Base-by-base conservation (phyloP, 2,329 filamentous ascomycete genomes). In the Fusarium zealandicum region DNA sequence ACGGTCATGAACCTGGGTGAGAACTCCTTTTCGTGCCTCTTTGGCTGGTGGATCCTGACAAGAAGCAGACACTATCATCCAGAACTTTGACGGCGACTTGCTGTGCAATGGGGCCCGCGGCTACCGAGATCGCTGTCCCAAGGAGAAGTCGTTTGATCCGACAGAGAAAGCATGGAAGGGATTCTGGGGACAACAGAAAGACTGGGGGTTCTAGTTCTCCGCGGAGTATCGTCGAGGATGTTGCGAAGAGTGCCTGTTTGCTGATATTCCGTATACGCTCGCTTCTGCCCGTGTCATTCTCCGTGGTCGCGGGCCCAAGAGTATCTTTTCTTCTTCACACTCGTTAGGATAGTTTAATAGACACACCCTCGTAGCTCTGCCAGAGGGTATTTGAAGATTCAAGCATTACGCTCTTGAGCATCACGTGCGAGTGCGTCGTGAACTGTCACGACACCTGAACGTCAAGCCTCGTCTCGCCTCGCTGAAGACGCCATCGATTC, bases 401-500 rank as follows among this genome's bases (percentile, higher is more conserved):
- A 30, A 30, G 28, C 10, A 30, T 13, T 33, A 5, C 31, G 14
- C 31, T 16, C n/a, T 10, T 4, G 31, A 6, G 13, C 3, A 13
- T 17, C 11, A 9, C 17, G 17, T 41, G 13, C 40, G 13, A 16
- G 4, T 43, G n/a, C 13, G 6, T 25, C 3, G 28, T n/a, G 16
- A n/a, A 7, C 9, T 3, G 20, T 20, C 40, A 22, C 48, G 27
- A 64, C 28, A 64, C 22, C 42, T 14, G 20, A 17, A 63, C 39
- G 22, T 50, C 30, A 13, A 66, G 41, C 16, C 30, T 51, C 3
- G 35, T 11, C 28, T 68, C 65, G 20, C 65, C 65, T 20, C 65
- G 43, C 13, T 48, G 50, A n/a, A 48, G 46, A 5, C 70, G 64
- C 74, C 75, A 76, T 36, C 58, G 60, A 62, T 76, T 76, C 4